phyloP scores from a whole-genome alignment of 345 rosid species.

The Angophora floribunda region DNA sequence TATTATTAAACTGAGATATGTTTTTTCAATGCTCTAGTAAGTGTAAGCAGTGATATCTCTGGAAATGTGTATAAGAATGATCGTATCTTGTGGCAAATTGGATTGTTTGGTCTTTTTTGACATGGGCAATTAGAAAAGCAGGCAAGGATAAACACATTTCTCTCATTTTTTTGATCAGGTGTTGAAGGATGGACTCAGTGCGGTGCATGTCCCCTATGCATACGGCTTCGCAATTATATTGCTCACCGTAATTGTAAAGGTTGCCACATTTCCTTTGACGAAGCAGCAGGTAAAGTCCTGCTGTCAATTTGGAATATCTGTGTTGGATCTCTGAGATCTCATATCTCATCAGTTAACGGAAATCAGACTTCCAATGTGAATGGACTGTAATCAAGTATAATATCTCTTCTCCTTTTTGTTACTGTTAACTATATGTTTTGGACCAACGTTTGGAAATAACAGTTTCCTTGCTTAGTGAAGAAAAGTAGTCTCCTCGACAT shows the following conservation, averaged over 20 bases:
- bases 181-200: constrained; percentile 73
- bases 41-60: background rate
- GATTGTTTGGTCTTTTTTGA: background rate
- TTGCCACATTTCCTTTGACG: constrained; percentile 76
- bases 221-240: constrained; percentile 93
- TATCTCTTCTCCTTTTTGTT: background rate
- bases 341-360: background rate
- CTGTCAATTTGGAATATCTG: background rate
- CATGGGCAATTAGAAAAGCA: background rate
- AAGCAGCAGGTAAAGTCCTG: constrained; percentile 65
- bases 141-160: background rate
- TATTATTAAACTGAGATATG: background rate
- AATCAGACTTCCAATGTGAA: background rate
- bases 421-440: background rate
- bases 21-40: background rate
- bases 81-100: background rate
- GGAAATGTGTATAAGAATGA: background rate
- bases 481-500: background rate
- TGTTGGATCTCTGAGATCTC: background rate
- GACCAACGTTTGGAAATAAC: background rate
- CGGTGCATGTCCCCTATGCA: constrained; percentile 78
- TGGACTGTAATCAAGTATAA: background rate
- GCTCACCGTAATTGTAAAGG: constrained; percentile 78
- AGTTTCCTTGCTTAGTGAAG: background rate
- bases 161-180: constrained; percentile 24